phyloP scores from a whole-genome alignment of 2,329 filamentous ascomycete genomes.

The Trichophyton mentagrophytes region DNA sequence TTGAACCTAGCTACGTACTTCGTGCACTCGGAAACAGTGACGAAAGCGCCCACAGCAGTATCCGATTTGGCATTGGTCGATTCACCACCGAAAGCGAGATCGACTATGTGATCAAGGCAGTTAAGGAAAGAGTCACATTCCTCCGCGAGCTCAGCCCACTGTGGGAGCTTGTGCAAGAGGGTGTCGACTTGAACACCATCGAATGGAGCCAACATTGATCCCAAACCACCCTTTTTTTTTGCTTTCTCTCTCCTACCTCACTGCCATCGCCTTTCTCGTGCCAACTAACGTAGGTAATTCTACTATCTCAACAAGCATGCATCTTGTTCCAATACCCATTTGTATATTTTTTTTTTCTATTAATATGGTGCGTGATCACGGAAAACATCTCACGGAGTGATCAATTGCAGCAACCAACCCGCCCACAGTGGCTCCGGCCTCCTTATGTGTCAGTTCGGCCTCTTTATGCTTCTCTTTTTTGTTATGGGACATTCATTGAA shows the following conservation, averaged over 20 bases:
- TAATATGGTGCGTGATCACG: not conserved
- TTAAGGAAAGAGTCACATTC: conserved; percentile 80
- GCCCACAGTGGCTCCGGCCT: not conserved
- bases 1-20: conserved; percentile 93
- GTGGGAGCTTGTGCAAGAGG: conserved; percentile 97
- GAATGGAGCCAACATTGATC: conserved; percentile 91
- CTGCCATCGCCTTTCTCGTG: not conserved
- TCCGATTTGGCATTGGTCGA: conserved; percentile 90
- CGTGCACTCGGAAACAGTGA: conserved; percentile 91
- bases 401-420: not conserved
- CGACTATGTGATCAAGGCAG: conserved; percentile 92
- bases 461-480: not conserved
- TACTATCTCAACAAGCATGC: conserved; percentile 4
- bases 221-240: not conserved
- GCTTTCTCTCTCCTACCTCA: not conserved
- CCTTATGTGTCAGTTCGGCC: not conserved
- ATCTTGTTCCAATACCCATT: conserved; percentile 3
- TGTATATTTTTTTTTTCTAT: not conserved
- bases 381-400: not conserved
- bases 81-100: conserved; percentile 95
- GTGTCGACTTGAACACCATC: conserved; percentile 87
- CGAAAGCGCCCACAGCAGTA: conserved; percentile 94
- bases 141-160: conserved; percentile 86
- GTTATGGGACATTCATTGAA: not conserved
- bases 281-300: not conserved